Conservation (phyloP, 352 stramenopile species). For the Phytophthora podocarpi region DNA sequence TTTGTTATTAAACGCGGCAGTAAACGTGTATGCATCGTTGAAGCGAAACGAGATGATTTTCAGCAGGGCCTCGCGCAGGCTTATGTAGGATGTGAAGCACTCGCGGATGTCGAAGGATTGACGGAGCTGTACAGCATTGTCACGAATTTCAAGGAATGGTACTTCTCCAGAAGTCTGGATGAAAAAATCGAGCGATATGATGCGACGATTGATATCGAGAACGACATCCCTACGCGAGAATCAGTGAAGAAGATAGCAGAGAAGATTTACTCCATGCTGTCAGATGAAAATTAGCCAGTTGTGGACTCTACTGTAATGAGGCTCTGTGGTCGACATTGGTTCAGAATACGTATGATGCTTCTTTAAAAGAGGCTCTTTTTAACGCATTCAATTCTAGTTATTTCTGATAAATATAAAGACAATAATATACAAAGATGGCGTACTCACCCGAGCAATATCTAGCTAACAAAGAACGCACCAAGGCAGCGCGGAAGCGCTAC, state of each 20-base stretch:
- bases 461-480: too few species aligned
- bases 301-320: too few species aligned
- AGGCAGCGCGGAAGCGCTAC: too few species aligned
- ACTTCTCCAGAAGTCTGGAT: conserved; percentile 37
- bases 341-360: too few species aligned
- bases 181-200: conserved; percentile 3
- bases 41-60: conserved; percentile 31
- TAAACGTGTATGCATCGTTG: conserved; percentile 34
- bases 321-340: too few species aligned
- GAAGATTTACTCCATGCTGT: conserved; percentile 20
- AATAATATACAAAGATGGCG: conserved; percentile 12
- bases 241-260: conserved; percentile 14
- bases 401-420: conserved; percentile 16
- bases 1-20: conserved; percentile 31
- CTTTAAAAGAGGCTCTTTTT: too few species aligned
- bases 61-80: conserved; percentile 32
- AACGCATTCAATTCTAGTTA: too few species aligned
- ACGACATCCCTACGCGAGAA: conserved; percentile 12
- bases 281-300: conserved; percentile 7
- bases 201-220: conserved; percentile 4
- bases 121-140: conserved; percentile 33
- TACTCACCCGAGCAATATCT: conserved; percentile 10
- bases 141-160: conserved; percentile 36
- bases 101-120: conserved; percentile 37
- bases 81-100: conserved; percentile 33